Evolutionary conservation across 2,329 filamentous ascomycete genomes (phyloP), one percentile per base, ranked within the genome.

Genomic region (Fusarium secorum): DNA sequence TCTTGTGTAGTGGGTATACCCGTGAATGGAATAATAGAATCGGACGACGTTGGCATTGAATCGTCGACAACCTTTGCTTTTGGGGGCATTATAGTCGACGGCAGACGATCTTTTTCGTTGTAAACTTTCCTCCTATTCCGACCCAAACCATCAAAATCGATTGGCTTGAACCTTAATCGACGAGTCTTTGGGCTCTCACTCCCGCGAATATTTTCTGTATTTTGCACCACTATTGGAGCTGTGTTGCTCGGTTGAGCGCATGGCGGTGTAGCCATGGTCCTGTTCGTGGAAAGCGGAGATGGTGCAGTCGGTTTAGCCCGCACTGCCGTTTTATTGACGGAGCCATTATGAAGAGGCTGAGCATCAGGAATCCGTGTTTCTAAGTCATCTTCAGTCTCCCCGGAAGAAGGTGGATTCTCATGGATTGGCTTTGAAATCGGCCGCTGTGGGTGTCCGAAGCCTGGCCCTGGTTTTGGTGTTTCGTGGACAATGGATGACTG

Each of bases 291-390:
- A 49, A 48, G 24, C 30, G 74, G 66, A 20, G 71, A 73, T 8
- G 69, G 63, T 22, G 70, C 70, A 8, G 57, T 55, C 33, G 67
- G 44, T 22, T 71, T 58, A 7, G 66, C 56, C 33, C 64, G 70
- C 18, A 74, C 64, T 42, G 75, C 67, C 42, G 59, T 63, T n/a
- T 74, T 69, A 39, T 79, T 79, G 14, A 80, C 66, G 20, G 76
- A 66, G 11, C 33, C 46, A 41, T 70, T 62, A 15, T 42, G 30
- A 14, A 52, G 56, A 39, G 68, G 59, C 18, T 76, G 74, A 11
- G 75, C 78, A 39, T 76, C 76, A 4, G 80, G 80, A 8, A 81
- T 66, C 38, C 77, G 76, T 49, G 78, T 76, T 49, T 83, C 82
- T n/a, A 82, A 61, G 13, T 81, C 80, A 18, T 82, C 79, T 26